Base-by-base conservation (phyloP, 768 basidiomycete genomes). In the Lyophyllum semitale region DNA sequence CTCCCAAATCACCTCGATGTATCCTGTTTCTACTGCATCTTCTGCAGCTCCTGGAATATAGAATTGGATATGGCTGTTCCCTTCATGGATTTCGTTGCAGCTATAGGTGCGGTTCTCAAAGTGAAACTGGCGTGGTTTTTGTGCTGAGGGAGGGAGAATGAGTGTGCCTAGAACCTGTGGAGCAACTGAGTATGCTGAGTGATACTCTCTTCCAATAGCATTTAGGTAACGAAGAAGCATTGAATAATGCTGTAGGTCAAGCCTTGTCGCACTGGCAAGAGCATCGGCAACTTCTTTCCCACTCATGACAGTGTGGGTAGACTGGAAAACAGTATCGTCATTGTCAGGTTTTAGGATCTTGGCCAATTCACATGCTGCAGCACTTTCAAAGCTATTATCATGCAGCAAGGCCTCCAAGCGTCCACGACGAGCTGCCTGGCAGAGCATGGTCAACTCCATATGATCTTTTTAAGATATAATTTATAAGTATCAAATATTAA, bases 41-140 rank as follows among this genome's bases (percentile, higher is more conserved):
- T 20, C 46, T 37, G 35, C 12, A 8, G 35, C 35, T 37, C 35
- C 17, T 37, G 35, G 35, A 37, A 37, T n/a, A 17, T 37, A 37
- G 35, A 37, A 57, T 50, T 40, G 42, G 29, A 51, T 57, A 22
- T 44, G 50, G 27, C 50, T 52, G 44, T 52, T 57, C 23, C 50
- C 50, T 18, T 37, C 42, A 37, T 52, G 40, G 20, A 25, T 45
- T 8, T 37, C n/a, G 13, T 57, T 51, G 27, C 13, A 23, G 13
- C 30, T 44, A 29, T 48, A 50, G 25, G 50, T 57, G 22, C 32
- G 51, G 23, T 17, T 13, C 4, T 37, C 35, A 37, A 37, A 37
- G 4, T 37, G 6, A 4, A 37, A 13, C 15, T 37, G 35, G 35
- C 15, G 35, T 37, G 35, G 15, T n/a, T 37, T 5, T 8, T 17